Base-by-base conservation (phyloP, 345 rosid species). In the Pistacia atlantica region DNA sequence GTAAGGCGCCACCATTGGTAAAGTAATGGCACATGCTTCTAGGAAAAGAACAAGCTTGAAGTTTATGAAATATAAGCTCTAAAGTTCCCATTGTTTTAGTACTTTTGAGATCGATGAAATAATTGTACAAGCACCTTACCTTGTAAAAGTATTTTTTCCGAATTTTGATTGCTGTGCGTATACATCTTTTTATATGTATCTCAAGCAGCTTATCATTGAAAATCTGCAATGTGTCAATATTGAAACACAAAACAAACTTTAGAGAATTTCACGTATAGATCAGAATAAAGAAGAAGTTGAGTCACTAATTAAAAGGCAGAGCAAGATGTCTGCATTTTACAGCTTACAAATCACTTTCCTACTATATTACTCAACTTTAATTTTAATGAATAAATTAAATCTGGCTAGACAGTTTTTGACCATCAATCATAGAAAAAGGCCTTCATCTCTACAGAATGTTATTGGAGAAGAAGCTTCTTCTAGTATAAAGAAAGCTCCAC, bases 131-230 rank as follows among this genome's bases (percentile, higher is more conserved):
- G 65, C 67, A 75, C 51, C 88, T 52, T 77, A 92, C 98, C 97
- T 92, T 92, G 85, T 85, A 86, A 74, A 89, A 84, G 77, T 90
- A 94, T 83, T 91, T 94, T 85, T 91, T 92, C 73, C 97, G 91
- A 67, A 91, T 90, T 84, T 89, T 92, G 80, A 92, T 91, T 22
- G 98, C 97, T 70, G 89, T 72, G 60, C 85, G 81, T 70, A 92
- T 57, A 55, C 97, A 94, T 75, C 93, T 88, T 80, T 76, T 92
- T 60, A 91, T 90, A 52, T 84, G 88, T 75, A 94, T 86, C 79
- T 85, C 91, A 66, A 92, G 89, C 84, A 84, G 75, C 69, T 91
- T 94, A 77, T 91, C 98, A 90, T 91, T 94, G 82, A 91, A 94
- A 80, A 91, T 89, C 98, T 94, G 91, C 87, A 84, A 72, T 17